Base-by-base conservation (phyloP, 441 rosid genomes). In the Populus trichocarpa region DNA sequence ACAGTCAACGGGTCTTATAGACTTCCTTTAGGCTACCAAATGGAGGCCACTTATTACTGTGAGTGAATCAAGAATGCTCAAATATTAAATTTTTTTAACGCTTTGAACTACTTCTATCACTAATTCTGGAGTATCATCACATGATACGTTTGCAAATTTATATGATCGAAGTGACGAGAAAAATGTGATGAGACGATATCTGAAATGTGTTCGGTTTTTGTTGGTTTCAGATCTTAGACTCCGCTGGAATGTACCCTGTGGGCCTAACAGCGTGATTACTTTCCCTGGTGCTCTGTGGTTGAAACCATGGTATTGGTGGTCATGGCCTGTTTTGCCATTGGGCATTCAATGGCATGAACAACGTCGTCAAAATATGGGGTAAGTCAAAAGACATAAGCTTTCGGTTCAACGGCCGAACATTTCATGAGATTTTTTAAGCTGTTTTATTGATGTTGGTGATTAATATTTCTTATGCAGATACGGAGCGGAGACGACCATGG, bases 231-330 rank as follows among this genome's bases (percentile, higher is more conserved):
- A 96, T 85, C 93, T 96, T 67, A 89, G 81, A 72, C 92, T 96
- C 22, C 85, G 89, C 46, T 96, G 99, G 99, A 93, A 85, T 57
- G 89, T 96, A 75, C 98, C 99, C 8, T 96, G 99, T 42, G 97
- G 98, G 73, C 95, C 95, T 25, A 93, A 92, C 78, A 96, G 95
- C 66, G 97, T 92, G 77, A 89, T 96, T 70, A 93, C 99, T 23
- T 96, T 91, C 84, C 99, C 99, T 0, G 89, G 99, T 82, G 99
- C 97, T 11, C 84, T 90, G 22, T 96, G 97, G 97, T 78, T 93
- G 88, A 96, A 96, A 80, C 99, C 99, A 72, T 96, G 99, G 98
- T 96, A 96, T 67, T 96, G 98, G 99, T 96, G 99, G 98, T 91
- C 99, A 35, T 96, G 95, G 94, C 98, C 99, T 38, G 97, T 93